A percentile compares a stretch with the other conserved stretches of the same genome.
Evolutionary conservation across 805 yeast genomes (phyloP).

Genomic region (Pichia pseudocactophila): DNA sequence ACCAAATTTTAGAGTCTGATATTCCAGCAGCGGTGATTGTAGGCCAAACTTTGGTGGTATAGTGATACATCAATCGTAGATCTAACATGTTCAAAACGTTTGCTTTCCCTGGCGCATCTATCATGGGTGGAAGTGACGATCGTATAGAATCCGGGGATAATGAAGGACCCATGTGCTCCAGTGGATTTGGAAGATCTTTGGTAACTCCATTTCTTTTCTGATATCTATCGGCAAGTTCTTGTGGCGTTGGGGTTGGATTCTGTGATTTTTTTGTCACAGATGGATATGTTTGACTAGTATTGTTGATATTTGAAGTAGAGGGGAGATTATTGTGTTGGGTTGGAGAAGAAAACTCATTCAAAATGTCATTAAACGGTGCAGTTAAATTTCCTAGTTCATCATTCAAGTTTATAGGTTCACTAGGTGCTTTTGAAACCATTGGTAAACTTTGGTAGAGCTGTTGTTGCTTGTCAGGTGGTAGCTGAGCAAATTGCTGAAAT

Average conservation of each 20-base stretch:
- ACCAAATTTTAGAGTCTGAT: constrained; percentile 80
- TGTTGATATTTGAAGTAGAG: background rate
- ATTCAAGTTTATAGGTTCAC: background rate
- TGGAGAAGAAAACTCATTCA: background rate
- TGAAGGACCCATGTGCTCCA: constrained; percentile 14
- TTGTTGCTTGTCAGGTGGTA: constrained; percentile 14
- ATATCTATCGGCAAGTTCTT: constrained; percentile 16
- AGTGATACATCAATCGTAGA: constrained; percentile 77
- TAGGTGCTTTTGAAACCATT: constrained; percentile 4
- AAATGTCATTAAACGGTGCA: background rate
- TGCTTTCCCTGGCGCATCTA: constrained; percentile 11
- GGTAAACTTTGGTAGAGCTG: constrained; percentile 12
- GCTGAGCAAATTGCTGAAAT: constrained; percentile 12
- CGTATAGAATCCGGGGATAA: constrained; percentile 26
- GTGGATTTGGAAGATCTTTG: background rate
- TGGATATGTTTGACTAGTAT: constrained; percentile 1
- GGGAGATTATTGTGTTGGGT: background rate
- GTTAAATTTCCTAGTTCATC: background rate
- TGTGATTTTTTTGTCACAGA: background rate
- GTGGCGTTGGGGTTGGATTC: constrained; percentile 13
- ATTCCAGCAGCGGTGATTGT: constrained; percentile 89
- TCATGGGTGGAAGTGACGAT: constrained; percentile 21
- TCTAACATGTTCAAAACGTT: constrained; percentile 58
- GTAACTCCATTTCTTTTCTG: constrained; percentile 12
- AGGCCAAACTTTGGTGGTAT: constrained; percentile 73